Base-by-base conservation (phyloP, 1,284 basidiomycete species). In the Cystobasidium sp. region DNA sequence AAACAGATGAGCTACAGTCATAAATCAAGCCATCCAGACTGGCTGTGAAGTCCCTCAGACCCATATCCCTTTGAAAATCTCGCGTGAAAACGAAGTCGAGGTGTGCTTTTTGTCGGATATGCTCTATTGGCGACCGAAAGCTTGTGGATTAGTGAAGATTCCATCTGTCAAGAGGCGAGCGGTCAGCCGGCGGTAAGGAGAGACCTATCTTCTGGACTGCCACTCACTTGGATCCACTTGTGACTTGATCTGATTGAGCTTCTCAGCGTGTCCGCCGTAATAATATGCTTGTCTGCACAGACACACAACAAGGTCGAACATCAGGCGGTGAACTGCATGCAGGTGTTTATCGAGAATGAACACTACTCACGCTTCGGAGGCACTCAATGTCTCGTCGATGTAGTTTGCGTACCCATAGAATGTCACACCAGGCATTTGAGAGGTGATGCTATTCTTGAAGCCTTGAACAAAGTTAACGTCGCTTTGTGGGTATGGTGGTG, bases 381-480 rank as follows among this genome's bases (percentile, higher is more conserved):
- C 64, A 24, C 49, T 66, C 51, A 66, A n/a, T 41, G 44, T 47
- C 16, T 41, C 39, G 20, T 66, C 64, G 18, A 66, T 41, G 46
- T 66, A 66, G 37, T 66, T 66, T 18, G 64, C 49, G 46, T 66
- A 66, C 20, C 49, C 69, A 55, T 71, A 63, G 47, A 47, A 49
- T 18, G 47, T 61, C 4, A 41, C 49, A n/a, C 49, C 46, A 4
- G 55, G 47, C 62, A 62, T 56, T 16, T 63, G 62, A 14, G 64
- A 52, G 39, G 69, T 68, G 20, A 75, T 67, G 14, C 68, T 47
- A 20, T 55, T 46, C 31, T 51, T 69, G 73, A 76, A 68, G 49
- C 76, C 77, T 24, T 78, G 61, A 0, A 79, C 74, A 47, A 78
- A 80, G 5, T 62, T 44, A 43, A 77, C 47, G 0, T 77, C 79